Evolutionary conservation across 2,329 filamentous ascomycete genomes (phyloP).

Genomic region (Zymoseptoria ardabiliae): DNA sequence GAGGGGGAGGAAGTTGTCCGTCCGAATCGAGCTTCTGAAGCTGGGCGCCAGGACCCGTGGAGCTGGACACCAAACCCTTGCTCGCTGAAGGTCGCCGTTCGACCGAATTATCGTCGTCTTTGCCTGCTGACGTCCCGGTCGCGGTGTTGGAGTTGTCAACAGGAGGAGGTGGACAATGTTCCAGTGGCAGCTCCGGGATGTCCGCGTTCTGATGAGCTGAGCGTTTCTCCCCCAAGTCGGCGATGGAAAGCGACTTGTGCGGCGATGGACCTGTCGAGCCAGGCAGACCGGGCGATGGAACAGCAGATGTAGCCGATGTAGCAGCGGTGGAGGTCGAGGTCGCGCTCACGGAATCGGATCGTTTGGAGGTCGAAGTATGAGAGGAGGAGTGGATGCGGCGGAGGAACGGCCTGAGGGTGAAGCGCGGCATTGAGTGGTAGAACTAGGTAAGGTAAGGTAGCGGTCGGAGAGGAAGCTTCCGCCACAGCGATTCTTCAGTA

Average conservation of each 20-base stretch:
- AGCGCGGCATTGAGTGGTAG: not conserved
- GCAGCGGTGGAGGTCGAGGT: not conserved
- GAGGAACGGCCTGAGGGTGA: not conserved
- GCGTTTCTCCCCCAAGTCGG: not conserved
- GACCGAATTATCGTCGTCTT: not conserved
- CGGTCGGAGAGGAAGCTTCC: not conserved
- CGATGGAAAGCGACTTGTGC: not conserved
- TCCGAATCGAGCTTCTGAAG: not conserved
- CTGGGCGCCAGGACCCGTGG: not conserved
- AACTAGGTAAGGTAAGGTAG: no score
- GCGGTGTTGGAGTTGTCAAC: not conserved
- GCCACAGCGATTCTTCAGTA: not conserved
- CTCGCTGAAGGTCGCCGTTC: not conserved
- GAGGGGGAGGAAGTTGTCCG: not conserved
- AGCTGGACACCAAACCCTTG: not conserved
- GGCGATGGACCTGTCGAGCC: not conserved
- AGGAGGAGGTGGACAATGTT: not conserved
- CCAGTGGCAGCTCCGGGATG: not conserved
- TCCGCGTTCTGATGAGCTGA: not conserved
- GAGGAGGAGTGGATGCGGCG: not conserved
- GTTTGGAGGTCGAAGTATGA: not conserved
- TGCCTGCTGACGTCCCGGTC: not conserved
- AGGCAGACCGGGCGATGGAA: not conserved
- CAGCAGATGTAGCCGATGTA: not conserved
- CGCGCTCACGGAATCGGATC: not conserved